Base-by-base conservation (phyloP, 2,329 filamentous ascomycete species). In the Cladosporium sp. region DNA sequence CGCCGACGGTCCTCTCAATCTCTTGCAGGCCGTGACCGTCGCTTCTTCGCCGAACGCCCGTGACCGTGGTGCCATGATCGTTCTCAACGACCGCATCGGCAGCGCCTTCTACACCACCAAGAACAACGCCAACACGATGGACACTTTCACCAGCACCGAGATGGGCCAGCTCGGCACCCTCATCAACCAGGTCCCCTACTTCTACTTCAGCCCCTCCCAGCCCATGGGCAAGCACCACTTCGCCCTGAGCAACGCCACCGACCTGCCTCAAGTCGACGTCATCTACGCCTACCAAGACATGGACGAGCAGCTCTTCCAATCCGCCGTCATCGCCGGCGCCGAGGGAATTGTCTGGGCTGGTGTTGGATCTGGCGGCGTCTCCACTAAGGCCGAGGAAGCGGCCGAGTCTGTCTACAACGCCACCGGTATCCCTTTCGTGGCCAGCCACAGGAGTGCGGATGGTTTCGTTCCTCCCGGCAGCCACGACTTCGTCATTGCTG, bases 1-100 rank as follows among this genome's bases (percentile, higher is more conserved):
- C 53, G 80, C 82, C 13, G 82, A 85, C 53, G 82, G 82, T 0
- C 80, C 79, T 13, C 73, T 79, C 59, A 84, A 85, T 63, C 71
- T 84, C 20, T 74, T 80, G 36, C 75, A 80, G 61, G 78, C 80
- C 11, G 79, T 82, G 1, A 79, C 74, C 0, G 68, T 84, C 3
- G 81, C 81, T 1, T 71, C 68, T 1, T 70, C 67, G 27, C 64
- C 71, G 1, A 62, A 65, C 2, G 77, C 76, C 1, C 62, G 59
- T 7, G 69, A 73, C 45, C 71, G 82, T 1, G 82, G 81, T 35
- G 72, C 77, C 13, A 77, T 85, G 73, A 72, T 83, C 16, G 77
- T 78, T 2, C 65, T 84, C 50, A 84, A 83, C 60, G 81, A 84
- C 63, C 76, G 79, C 50, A 83, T 84, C 56, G 74, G 73, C 4